Evolutionary conservation across 176 grass and related monocot genomes (phyloP).

Genomic region (Panicum miliaceum): DNA sequence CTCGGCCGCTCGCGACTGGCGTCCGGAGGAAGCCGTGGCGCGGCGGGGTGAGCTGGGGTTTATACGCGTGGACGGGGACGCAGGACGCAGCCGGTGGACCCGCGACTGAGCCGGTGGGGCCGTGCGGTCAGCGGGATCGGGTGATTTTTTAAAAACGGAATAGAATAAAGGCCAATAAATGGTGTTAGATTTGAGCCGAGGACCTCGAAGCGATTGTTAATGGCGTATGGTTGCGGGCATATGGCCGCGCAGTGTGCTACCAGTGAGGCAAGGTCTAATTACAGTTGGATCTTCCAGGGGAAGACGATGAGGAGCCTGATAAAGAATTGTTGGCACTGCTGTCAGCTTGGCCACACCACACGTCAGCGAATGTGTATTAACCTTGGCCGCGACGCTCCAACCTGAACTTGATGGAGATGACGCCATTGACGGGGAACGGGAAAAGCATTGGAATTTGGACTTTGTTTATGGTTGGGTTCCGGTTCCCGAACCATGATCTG

Average conservation of each 20-base stretch:
- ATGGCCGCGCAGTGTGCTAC: neutral
- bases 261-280: neutral
- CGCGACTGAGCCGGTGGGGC: constrained; percentile 5
- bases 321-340: neutral
- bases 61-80: constrained; percentile 16
- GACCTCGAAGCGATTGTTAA: neutral
- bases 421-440: too few relatives aligned
- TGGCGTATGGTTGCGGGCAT: neutral
- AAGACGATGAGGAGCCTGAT: neutral
- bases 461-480: neutral
- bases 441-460: neutral
- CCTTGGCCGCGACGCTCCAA: neutral
- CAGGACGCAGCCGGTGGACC: neutral
- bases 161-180: constrained; percentile 34
- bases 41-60: constrained; percentile 34
- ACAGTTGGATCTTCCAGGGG: constrained; percentile 30
- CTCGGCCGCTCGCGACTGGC: constrained; percentile 28
- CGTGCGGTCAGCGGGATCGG: neutral
- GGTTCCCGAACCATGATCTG: neutral
- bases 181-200: constrained; percentile 15
- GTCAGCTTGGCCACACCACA: constrained; percentile 16
- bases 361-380: neutral
- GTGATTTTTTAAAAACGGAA: neutral
- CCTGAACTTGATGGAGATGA: neutral
- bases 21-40: constrained; percentile 52